Base-by-base conservation (phyloP, 345 rosid species). In the Clausena lansium region DNA sequence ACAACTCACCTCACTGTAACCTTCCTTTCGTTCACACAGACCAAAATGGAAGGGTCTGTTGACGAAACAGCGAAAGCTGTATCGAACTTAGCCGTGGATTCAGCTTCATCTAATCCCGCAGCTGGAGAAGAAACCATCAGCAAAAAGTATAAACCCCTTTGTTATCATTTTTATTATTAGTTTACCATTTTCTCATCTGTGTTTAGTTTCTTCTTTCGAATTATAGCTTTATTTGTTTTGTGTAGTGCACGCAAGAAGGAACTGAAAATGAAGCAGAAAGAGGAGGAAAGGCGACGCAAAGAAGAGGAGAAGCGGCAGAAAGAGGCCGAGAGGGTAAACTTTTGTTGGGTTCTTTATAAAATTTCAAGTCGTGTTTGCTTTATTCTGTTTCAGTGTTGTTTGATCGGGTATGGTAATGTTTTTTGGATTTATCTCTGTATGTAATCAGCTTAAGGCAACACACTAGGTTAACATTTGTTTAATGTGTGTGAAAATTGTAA, bases 231-330 rank as follows among this genome's bases (percentile, higher is more conserved):
- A 2, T 7, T 32, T 22, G 20, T 63, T 75, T 52, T 35, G 17
- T 70, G 79, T 82, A 96, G 99, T 82, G 99, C 99, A 27, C 89
- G 78, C 62, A 96, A 96, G 88, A 96, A 87, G 84, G 97, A 94
- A 69, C 67, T 84, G 84, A 94, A 88, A 86, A 78, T 81, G 76
- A 90, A 86, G 83, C 90, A 92, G 87, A 90, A 67, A 83, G 99
- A 92, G 78, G 97, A 95, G 81, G 99, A 92, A 83, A 87, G 84
- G 78, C 86, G 77, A 50, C 91, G 88, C 72, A 95, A 92, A 82
- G 97, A 93, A 79, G 97, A 88, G 71, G 91, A 86, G 66, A 89
- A 86, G 77, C 89, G 81, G 78, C 89, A 85, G 14, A 86, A 76
- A 69, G 80, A 59, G 85, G 89, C 84, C 54, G 62, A 66, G 57